phyloP scores from a whole-genome alignment of 2,329 filamentous ascomycete genomes.

The Phyllosticta paracitricarpa region DNA sequence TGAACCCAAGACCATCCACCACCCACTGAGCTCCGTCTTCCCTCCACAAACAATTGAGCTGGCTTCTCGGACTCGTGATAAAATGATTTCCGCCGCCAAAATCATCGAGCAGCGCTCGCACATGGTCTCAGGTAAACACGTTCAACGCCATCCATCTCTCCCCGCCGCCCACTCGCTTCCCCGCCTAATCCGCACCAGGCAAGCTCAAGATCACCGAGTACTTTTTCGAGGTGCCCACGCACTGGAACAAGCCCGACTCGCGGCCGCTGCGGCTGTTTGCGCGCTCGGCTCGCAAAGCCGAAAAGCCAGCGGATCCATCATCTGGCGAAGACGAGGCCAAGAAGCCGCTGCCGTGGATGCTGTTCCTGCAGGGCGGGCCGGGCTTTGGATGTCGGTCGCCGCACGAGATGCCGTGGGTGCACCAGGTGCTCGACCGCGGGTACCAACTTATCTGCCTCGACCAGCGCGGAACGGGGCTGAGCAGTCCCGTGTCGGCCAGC shows the following conservation, averaged over 20 bases:
- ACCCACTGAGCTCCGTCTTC: background rate
- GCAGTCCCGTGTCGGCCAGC: slow-evolving; percentile 64
- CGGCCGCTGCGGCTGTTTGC: slow-evolving; percentile 61
- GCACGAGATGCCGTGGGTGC: slow-evolving; percentile 62
- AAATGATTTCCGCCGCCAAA: slow-evolving; percentile 30
- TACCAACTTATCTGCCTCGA: slow-evolving; percentile 83
- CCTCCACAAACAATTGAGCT: background rate
- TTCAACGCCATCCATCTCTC: background rate
- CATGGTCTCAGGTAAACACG: slow-evolving; percentile 31
- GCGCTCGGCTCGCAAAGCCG: slow-evolving; percentile 58
- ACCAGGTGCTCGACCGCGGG: slow-evolving; percentile 61
- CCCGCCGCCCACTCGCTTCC: background rate
- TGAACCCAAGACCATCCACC: background rate
- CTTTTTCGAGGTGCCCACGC: slow-evolving; percentile 52
- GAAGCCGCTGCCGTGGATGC: slow-evolving; percentile 45
- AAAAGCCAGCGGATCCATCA: slow-evolving; percentile 45
- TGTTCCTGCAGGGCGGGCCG: slow-evolving; percentile 80
- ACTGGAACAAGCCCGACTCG: slow-evolving; percentile 6
- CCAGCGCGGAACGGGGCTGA: slow-evolving; percentile 80
- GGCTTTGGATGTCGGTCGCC: slow-evolving; percentile 68
- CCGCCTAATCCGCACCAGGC: slow-evolving; percentile 37
- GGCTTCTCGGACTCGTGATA: background rate
- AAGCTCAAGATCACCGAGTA: slow-evolving; percentile 69
- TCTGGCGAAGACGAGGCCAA: slow-evolving; percentile 32
- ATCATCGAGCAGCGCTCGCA: slow-evolving; percentile 37